phyloP scores from a whole-genome alignment of 345 rosid species.

The Kandelia obovata region DNA sequence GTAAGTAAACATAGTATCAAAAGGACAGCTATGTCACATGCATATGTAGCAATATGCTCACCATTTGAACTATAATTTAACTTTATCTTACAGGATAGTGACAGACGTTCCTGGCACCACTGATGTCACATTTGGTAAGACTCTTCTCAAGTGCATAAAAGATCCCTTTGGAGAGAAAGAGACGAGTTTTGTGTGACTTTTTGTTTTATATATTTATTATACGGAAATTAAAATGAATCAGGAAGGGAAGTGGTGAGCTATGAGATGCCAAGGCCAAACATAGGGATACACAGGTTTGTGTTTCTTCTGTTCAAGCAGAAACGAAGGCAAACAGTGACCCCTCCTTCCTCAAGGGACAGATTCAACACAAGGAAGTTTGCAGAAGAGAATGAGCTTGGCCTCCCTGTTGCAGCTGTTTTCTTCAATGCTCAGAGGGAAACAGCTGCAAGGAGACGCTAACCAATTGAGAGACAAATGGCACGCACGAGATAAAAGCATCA shows the following conservation, averaged over 20 bases:
- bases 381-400: conserved; percentile 64
- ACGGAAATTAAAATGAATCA: conserved; percentile 16
- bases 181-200: not conserved
- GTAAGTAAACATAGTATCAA: not conserved
- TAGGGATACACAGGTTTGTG: conserved; percentile 92
- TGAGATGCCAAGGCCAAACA: conserved; percentile 88
- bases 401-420: conserved; percentile 85
- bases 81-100: conserved; percentile 56
- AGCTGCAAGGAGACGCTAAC: conserved; percentile 83
- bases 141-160: not conserved
- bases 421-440: conserved; percentile 93
- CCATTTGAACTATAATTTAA: conserved; percentile 16
- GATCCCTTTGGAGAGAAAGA: not conserved
- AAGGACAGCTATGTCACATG: not conserved
- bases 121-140: conserved; percentile 83
- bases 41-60: not conserved
- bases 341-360: conserved; percentile 59
- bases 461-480: too few species aligned
- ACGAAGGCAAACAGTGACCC: conserved; percentile 47
- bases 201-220: not conserved
- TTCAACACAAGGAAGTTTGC: conserved; percentile 76
- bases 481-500: not conserved
- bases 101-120: conserved; percentile 98
- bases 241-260: conserved; percentile 72
- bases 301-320: conserved; percentile 78